Evolutionary conservation across 345 rosid genomes (phyloP).

Genomic region (Citrus australasica): DNA sequence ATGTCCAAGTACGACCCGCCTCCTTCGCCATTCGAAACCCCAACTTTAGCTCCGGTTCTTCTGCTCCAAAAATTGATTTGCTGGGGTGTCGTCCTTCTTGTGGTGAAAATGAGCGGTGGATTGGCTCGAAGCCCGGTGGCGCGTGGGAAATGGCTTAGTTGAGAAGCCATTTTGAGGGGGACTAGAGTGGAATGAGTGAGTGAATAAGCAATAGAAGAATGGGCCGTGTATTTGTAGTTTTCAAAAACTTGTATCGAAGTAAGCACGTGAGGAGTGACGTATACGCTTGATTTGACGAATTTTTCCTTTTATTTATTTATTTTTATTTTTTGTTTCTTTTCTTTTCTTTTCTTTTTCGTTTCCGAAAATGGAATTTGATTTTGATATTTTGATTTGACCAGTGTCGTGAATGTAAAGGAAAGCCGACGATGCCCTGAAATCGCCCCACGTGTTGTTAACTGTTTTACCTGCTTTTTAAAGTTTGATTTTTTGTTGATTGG

Average conservation of each 20-base stretch:
- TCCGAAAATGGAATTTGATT: neutral
- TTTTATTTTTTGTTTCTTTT: neutral
- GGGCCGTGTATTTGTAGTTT: slow-evolving; percentile 13
- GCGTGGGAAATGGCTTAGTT: slow-evolving; percentile 32
- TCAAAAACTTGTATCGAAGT: neutral
- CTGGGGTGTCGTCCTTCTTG: neutral
- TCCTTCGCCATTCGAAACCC: slow-evolving; percentile 34
- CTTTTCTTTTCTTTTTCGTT: neutral
- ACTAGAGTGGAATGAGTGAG: neutral
- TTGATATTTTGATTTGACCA: neutral
- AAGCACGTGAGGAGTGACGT: slow-evolving; percentile 22
- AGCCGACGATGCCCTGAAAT: slow-evolving; percentile 10
- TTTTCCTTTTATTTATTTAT: neutral
- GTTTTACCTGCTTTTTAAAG: slow-evolving; percentile 3
- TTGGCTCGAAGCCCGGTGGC: slow-evolving; percentile 11
- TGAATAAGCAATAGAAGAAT: neutral
- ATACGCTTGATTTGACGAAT: neutral
- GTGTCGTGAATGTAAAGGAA: slow-evolving; percentile 38
- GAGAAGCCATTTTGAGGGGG: slow-evolving; percentile 37
- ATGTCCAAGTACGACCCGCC: slow-evolving; percentile 67
- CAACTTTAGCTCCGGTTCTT: slow-evolving; percentile 18
- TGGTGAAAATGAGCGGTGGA: neutral
- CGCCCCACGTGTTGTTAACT: neutral
- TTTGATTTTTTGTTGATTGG: neutral
- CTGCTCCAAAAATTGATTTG: slow-evolving; percentile 3